phyloP scores from a whole-genome alignment of 345 rosid genomes.

The Anastatica hierochuntica region DNA sequence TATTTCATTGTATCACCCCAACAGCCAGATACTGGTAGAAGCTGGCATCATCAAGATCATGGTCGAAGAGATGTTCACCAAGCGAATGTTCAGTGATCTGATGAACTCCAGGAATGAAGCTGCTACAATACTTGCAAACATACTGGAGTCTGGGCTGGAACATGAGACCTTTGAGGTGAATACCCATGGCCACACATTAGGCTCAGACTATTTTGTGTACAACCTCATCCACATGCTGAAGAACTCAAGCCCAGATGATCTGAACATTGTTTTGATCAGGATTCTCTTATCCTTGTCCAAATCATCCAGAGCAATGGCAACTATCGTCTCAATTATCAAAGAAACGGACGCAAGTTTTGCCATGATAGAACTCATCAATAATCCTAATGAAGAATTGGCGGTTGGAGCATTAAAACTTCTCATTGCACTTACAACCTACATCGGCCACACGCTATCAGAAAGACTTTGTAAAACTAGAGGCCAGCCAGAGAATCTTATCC shows the following conservation, averaged over 20 bases:
- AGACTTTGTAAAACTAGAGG: constrained; percentile 69
- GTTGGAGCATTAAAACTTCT: constrained; percentile 64
- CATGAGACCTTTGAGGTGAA: constrained; percentile 45
- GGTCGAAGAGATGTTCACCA: constrained; percentile 64
- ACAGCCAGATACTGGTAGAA: constrained; percentile 44
- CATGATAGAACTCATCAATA: constrained; percentile 60
- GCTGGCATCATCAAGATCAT: constrained; percentile 48
- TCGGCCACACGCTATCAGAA: constrained; percentile 64
- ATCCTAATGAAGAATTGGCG: constrained; percentile 58
- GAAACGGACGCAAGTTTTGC: constrained; percentile 67
- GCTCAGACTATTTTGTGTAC: constrained; percentile 59
- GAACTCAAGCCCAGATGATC: constrained; percentile 58
- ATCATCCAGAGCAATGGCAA: constrained; percentile 42
- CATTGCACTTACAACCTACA: constrained; percentile 43
- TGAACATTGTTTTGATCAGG: constrained; percentile 56
- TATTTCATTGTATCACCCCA: constrained; percentile 60
- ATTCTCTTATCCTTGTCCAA: constrained; percentile 57
- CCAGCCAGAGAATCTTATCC: constrained; percentile 62
- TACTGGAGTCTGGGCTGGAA: constrained; percentile 62
- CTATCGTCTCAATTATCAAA: constrained; percentile 45
- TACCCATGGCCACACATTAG: constrained; percentile 49
- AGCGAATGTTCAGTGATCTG: constrained; percentile 40
- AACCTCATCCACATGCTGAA: constrained; percentile 61
- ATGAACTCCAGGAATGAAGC: constrained; percentile 62
- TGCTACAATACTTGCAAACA: constrained; percentile 63